phyloP scores from a whole-genome alignment of 2,329 filamentous ascomycete species.

The Aspergillus sp. region DNA sequence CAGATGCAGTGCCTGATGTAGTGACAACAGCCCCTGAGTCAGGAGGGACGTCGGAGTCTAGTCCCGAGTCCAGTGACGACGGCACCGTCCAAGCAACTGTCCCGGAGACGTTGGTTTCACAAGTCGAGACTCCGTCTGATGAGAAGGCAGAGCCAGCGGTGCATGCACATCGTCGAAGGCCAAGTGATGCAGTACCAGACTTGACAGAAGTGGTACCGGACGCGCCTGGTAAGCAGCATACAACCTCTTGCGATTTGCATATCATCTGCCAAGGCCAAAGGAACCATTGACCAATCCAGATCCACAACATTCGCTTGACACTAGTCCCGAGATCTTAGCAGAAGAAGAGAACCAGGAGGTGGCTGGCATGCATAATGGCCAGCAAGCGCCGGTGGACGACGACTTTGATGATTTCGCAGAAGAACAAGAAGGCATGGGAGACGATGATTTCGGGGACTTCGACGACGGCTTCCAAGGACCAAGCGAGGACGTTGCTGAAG shows the following conservation, averaged over 20 bases:
- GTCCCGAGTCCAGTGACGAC: slow-evolving; percentile 11
- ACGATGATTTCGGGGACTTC: slow-evolving; percentile 58
- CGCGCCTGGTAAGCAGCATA: slow-evolving; percentile 48
- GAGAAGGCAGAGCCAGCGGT: slow-evolving; percentile 27
- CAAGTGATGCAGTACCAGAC: slow-evolving; percentile 39
- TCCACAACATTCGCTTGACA: slow-evolving; percentile 45
- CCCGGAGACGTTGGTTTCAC: slow-evolving; percentile 39
- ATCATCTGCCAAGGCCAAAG: slow-evolving; percentile 28
- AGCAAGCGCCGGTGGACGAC: too few species aligned
- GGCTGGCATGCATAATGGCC: slow-evolving; percentile 32
- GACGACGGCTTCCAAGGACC: slow-evolving; percentile 56
- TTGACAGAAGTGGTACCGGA: slow-evolving; percentile 36
- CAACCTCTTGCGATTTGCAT: slow-evolving; percentile 21
- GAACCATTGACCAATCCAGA: slow-evolving; percentile 56
- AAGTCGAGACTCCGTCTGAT: slow-evolving; percentile 33
- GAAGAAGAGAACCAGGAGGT: slow-evolving; percentile 47
- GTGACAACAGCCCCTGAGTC: slow-evolving; percentile 43
- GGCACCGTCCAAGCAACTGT: slow-evolving; percentile 16
- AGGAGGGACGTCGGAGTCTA: slow-evolving; percentile 17
- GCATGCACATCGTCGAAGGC: slow-evolving; percentile 32
- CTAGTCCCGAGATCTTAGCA: slow-evolving; percentile 40
- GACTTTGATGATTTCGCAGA: slow-evolving; percentile 48
- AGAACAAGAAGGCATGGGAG: slow-evolving; percentile 42
- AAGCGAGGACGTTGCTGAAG: slow-evolving; percentile 19
- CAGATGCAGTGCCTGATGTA: slow-evolving; percentile 53